Percentiles rank a stretch among this genome's conserved stretches.
These are phyloP conservation scores for Pulicaria dysenterica DNA, from an alignment of 129 eudicot genomes.

Conservation along the genomic window DNA sequence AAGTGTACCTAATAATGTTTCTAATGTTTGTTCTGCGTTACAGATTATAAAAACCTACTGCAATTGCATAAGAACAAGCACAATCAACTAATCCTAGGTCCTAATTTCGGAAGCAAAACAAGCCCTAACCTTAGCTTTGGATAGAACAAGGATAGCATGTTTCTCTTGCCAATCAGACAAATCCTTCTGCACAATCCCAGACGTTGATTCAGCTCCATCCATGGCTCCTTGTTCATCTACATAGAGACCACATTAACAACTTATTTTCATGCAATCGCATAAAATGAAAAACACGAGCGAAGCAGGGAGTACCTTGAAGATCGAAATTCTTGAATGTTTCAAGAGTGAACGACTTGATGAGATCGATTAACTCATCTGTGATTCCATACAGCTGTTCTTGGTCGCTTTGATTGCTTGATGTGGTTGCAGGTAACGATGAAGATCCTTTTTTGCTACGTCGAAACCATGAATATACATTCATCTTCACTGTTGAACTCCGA, in stretches of 20 bases:
- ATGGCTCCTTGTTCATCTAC: constrained; percentile 52
- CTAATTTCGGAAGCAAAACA: background rate
- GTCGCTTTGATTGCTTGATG: constrained; percentile 20
- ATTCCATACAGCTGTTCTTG: constrained; percentile 63
- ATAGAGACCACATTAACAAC: background rate
- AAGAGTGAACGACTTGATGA: constrained; percentile 62
- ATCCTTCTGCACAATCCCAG: constrained; percentile 60
- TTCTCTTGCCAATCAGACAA: constrained; percentile 86
- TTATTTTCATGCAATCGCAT: background rate
- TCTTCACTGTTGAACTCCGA: constrained; percentile 14
- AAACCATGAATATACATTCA: constrained; percentile 73
- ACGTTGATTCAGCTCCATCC: constrained; percentile 37
- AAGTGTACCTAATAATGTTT: no score
- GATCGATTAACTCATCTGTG: constrained; percentile 61
- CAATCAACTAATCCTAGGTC: constrained; percentile 2
- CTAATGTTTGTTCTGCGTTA: no score
- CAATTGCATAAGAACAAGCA: constrained; percentile 4
- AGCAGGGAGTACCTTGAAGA: constrained; percentile 53
- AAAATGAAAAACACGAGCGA: background rate
- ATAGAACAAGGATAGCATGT: constrained; percentile 71
- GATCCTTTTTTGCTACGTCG: constrained; percentile 50
- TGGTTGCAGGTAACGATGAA: constrained; percentile 27
- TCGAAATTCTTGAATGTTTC: constrained; percentile 75
- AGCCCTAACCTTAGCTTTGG: constrained; percentile 71
- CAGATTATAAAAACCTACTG: background rate